phyloP scores from a whole-genome alignment of 768 basidiomycete species.

The Macrolepiota dolichaula region DNA sequence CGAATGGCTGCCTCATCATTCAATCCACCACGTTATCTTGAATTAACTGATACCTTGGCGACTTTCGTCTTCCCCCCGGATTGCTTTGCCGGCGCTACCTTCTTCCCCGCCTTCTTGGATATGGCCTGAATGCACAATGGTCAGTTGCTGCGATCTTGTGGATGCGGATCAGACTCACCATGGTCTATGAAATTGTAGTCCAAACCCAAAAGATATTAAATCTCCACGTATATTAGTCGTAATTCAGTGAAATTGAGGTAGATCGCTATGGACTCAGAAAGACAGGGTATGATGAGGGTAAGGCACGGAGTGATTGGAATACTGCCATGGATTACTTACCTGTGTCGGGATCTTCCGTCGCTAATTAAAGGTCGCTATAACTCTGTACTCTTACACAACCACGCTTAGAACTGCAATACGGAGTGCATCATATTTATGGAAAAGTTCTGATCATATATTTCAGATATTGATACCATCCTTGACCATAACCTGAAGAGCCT shows the following conservation, averaged over 20 bases:
- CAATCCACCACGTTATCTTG: neutral
- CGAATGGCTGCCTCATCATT: conserved; percentile 12
- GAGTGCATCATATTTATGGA: neutral
- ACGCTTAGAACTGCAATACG: neutral
- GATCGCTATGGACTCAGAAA: neutral
- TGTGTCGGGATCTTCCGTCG: conserved; percentile 3
- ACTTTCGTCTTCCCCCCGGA: conserved; percentile 57
- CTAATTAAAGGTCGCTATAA: neutral
- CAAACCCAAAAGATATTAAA: neutral
- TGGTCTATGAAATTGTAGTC: neutral
- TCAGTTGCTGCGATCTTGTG: neutral
- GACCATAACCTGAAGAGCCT: conserved; percentile 41
- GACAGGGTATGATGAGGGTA: neutral
- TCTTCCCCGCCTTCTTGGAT: conserved; percentile 91
- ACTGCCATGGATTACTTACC: neutral
- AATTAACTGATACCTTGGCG: conserved; percentile 56
- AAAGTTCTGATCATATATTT: neutral
- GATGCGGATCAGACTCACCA: conserved; percentile 16
- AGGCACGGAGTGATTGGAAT: neutral
- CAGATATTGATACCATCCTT: conserved; percentile 1
- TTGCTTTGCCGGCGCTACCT: conserved; percentile 67
- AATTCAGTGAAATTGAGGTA: neutral
- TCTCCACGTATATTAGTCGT: neutral
- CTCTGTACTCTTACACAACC: neutral
- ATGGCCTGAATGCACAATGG: conserved; percentile 51